Percentiles rank a stretch among this genome's conserved stretches.
Evolutionary conservation across 148 eudicot genomes (phyloP).

Genomic region (Cornus kousa): DNA sequence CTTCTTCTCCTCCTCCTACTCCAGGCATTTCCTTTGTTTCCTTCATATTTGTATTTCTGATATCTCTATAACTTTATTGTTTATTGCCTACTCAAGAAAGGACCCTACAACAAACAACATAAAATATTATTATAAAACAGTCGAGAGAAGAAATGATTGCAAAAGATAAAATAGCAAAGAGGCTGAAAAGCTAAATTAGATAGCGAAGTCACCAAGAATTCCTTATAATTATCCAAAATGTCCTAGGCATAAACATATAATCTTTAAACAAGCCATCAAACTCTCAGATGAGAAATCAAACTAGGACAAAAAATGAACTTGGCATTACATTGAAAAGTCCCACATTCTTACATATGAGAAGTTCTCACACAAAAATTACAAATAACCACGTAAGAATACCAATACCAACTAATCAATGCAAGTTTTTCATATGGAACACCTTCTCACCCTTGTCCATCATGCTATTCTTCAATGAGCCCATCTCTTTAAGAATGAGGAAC

Average conservation of each 20-base stretch:
- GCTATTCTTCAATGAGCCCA: too few species aligned
- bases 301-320: background rate
- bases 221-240: background rate
- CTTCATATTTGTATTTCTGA: too few species aligned
- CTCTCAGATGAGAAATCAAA: background rate
- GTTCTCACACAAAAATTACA: background rate
- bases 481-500: too few species aligned
- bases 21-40: too few species aligned
- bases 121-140: too few species aligned
- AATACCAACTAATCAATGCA: background rate
- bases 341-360: background rate
- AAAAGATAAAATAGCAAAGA: too few species aligned
- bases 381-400: background rate
- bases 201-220: background rate
- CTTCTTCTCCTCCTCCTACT: too few species aligned
- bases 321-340: background rate
- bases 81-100: too few species aligned
- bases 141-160: too few species aligned
- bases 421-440: background rate
- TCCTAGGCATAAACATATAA: background rate
- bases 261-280: background rate
- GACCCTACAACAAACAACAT: too few species aligned
- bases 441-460: background rate
- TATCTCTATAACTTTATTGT: too few species aligned
- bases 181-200: too few species aligned